Evolutionary conservation across 2,329 filamentous ascomycete species (phyloP).

Genomic region (Xylaria sp.): DNA sequence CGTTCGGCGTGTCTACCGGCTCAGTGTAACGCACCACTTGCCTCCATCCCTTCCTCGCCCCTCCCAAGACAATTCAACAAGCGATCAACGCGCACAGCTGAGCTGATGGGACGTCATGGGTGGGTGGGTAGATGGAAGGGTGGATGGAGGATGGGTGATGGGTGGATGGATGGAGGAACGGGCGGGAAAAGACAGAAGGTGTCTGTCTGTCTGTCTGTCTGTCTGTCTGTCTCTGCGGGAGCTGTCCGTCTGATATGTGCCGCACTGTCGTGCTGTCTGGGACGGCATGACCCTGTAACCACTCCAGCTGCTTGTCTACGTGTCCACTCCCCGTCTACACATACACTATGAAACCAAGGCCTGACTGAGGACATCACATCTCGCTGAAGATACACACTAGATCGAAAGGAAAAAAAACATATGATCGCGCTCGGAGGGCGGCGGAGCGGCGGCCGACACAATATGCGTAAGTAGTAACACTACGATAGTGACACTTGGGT

Average conservation of each 20-base stretch:
- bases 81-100: conserved; percentile 36
- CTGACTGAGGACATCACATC: conserved; percentile 21
- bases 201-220: no score
- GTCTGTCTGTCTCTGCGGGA: conserved; percentile 29
- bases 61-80: conserved; percentile 20
- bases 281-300: conserved; percentile 33
- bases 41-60: neutral
- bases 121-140: conserved; percentile 1
- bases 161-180: neutral
- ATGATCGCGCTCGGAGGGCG: conserved; percentile 31
- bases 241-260: conserved; percentile 37
- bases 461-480: no score
- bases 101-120: conserved; percentile 26
- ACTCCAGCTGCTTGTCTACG: conserved; percentile 33
- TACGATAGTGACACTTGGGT: conserved; percentile 19
- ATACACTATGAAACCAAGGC: conserved; percentile 33
- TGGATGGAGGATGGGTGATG: neutral
- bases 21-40: conserved; percentile 36
- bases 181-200: conserved; percentile 28
- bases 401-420: conserved; percentile 31
- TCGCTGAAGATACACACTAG: conserved; percentile 28
- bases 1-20: conserved; percentile 37
- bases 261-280: conserved; percentile 35
- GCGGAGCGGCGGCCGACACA: conserved; percentile 26
- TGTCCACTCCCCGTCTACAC: conserved; percentile 33